phyloP scores from a whole-genome alignment of 2,329 filamentous ascomycete genomes.

The Metarhizium guizhouense region DNA sequence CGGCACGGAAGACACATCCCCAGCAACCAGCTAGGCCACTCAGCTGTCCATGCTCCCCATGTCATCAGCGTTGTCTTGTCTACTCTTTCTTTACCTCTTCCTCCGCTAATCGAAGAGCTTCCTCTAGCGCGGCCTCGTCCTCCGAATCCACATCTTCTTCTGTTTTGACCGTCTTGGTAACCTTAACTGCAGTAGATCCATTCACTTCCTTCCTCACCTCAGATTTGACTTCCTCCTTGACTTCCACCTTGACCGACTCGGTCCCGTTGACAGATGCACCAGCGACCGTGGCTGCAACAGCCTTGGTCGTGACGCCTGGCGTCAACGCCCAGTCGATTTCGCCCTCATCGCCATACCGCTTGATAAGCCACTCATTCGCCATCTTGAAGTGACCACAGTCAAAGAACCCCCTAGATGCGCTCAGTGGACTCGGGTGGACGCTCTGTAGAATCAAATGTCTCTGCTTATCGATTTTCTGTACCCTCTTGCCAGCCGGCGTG shows the following conservation, averaged over 20 bases:
- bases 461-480: conserved; percentile 60
- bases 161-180: not conserved
- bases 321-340: conserved; percentile 76
- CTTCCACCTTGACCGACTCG: conserved; percentile 5
- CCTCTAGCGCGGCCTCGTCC: conserved; percentile 28
- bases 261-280: conserved; percentile 13
- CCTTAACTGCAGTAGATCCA: not conserved
- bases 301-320: conserved; percentile 26
- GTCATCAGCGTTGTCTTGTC: not conserved
- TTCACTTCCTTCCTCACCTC: conserved; percentile 6
- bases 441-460: conserved; percentile 77
- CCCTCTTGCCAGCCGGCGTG: conserved; percentile 69
- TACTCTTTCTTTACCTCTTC: conserved; percentile 14
- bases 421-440: conserved; percentile 90
- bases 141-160: conserved; percentile 24
- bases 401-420: conserved; percentile 73
- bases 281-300: conserved; percentile 10
- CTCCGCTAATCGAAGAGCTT: conserved; percentile 24
- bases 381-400: conserved; percentile 73
- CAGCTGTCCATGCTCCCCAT: not conserved
- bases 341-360: conserved; percentile 69
- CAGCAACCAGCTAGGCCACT: not conserved
- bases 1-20: not conserved
- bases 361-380: conserved; percentile 76
- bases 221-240: conserved; percentile 14